These are phyloP conservation scores for Entomortierella chlamydospora DNA, from an alignment of 192 early-diverging fungal species.

Conservation along the genomic window DNA sequence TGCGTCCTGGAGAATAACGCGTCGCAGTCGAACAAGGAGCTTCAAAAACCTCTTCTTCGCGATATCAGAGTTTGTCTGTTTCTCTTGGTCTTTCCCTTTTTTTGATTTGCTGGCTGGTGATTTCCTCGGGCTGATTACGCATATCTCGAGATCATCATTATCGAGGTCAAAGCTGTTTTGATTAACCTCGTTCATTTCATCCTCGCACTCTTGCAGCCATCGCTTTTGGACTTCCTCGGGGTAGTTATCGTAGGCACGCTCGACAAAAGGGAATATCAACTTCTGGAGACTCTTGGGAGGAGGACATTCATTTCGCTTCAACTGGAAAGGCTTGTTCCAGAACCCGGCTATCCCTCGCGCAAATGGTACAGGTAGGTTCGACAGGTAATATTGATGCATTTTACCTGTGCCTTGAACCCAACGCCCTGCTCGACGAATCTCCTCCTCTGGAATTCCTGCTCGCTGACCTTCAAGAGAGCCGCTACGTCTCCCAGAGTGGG, in stretches of 20 bases:
- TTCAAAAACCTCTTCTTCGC: background rate
- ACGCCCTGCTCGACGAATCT: background rate
- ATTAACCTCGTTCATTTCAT: background rate
- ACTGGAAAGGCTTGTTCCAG: background rate
- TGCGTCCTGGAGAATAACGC: constrained; percentile 6
- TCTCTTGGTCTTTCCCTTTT: no score
- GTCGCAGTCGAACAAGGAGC: constrained; percentile 5
- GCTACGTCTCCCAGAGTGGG: constrained; percentile 11
- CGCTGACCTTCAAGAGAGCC: background rate
- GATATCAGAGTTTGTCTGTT: background rate
- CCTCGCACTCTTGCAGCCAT: constrained; percentile 1
- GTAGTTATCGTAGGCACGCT: background rate
- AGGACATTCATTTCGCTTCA: background rate
- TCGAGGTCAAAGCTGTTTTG: background rate
- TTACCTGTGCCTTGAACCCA: background rate
- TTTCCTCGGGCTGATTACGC: no score
- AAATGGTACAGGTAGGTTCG: background rate
- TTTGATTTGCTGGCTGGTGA: background rate
- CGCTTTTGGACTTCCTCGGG: background rate
- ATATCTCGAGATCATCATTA: no score
- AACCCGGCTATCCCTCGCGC: constrained; percentile 6
- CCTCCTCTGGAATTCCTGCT: background rate
- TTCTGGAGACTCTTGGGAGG: constrained; percentile 2
- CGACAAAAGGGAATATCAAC: constrained; percentile 20
- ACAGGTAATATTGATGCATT: background rate